A percentile compares a stretch with the other conserved stretches of the same genome.
phyloP scores from a whole-genome alignment of 371 early-diverging fungal species.

The Mortierella sp. region DNA sequence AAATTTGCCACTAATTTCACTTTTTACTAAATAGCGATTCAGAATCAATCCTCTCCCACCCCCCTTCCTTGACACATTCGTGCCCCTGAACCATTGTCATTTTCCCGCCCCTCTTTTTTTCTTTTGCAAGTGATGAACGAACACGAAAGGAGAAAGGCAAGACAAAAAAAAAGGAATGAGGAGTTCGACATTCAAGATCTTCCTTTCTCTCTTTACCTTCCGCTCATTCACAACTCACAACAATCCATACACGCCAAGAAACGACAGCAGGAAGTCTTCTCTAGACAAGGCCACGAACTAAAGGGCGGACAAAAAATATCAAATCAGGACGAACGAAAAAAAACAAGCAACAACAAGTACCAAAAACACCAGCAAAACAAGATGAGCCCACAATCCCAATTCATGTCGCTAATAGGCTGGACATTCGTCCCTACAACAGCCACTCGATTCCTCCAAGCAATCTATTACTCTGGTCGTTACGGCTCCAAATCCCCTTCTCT shows the following conservation, averaged over 20 bases:
- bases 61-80: not conserved
- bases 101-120: not conserved
- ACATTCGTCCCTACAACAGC: constrained; percentile 7
- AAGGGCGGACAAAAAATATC: not conserved
- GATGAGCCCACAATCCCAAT: not conserved
- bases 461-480: constrained; percentile 7
- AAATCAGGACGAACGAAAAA: not conserved
- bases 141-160: not conserved
- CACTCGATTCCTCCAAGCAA: not conserved
- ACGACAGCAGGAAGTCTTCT: not conserved
- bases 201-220: not conserved
- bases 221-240: not conserved
- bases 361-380: not conserved
- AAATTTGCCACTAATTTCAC: not conserved
- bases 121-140: not conserved
- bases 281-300: not conserved
- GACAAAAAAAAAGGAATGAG: not conserved
- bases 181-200: not conserved
- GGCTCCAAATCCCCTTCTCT: not conserved
- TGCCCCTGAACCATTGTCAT: not conserved
- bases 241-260: not conserved
- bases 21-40: not conserved
- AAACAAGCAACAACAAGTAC: not conserved
- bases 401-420: constrained; percentile 6
- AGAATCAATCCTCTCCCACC: not conserved